A percentile compares a stretch with the other conserved stretches of the same genome.
phyloP scores from a whole-genome alignment of 108 stramenopile species.

The Aurantiochytrium sp. region DNA sequence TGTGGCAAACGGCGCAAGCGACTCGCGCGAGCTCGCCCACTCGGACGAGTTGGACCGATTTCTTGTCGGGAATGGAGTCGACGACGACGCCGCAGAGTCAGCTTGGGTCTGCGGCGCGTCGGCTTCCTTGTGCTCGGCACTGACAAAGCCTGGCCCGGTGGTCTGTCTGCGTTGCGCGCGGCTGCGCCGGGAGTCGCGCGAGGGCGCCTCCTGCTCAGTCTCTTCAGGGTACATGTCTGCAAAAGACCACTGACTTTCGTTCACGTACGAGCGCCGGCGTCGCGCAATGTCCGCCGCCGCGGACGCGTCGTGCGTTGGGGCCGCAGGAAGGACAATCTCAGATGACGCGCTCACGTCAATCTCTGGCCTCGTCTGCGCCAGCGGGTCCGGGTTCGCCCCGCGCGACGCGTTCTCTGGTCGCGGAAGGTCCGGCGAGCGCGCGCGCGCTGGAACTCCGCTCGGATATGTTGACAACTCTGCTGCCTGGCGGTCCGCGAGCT shows the following conservation, averaged over 20 bases:
- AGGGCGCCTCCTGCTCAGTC: no score
- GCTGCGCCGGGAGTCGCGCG: background rate
- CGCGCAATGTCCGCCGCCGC: background rate
- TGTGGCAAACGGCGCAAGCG: background rate
- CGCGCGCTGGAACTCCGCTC: no score
- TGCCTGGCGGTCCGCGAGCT: no score
- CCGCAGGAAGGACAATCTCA: background rate
- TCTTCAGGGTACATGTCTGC: constrained; percentile 2
- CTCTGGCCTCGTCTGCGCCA: no score
- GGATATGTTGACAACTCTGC: no score
- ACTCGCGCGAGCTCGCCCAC: background rate
- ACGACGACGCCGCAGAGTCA: no score
- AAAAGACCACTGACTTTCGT: constrained; percentile 20
- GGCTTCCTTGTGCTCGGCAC: background rate
- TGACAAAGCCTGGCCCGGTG: background rate
- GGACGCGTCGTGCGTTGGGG: background rate
- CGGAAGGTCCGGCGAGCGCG: no score
- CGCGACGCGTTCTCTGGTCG: no score
- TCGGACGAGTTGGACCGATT: background rate
- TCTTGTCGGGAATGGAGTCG: no score
- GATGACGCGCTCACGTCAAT: background rate
- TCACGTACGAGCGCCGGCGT: background rate
- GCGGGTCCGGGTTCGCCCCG: no score
- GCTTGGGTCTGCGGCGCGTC: no score
- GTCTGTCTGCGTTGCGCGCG: background rate